These are phyloP conservation scores for Grigorovia humatica DNA, from an alignment of 805 yeast species.

Conservation along the genomic window DNA sequence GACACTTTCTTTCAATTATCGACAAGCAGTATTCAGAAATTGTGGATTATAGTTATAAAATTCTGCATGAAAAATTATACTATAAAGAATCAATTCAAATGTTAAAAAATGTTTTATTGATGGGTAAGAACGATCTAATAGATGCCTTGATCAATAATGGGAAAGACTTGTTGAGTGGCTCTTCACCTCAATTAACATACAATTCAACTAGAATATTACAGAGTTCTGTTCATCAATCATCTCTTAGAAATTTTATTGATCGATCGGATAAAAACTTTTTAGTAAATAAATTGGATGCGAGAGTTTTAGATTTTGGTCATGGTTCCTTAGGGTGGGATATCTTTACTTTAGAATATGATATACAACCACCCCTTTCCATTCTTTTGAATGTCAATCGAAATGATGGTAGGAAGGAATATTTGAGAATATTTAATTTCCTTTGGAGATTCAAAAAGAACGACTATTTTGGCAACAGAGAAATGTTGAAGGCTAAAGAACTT, in stretches of 20 bases:
- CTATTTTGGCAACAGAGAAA: slow-evolving; percentile 38
- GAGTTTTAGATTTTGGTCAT: slow-evolving; percentile 64
- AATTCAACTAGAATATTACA: slow-evolving; percentile 54
- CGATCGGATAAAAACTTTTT: slow-evolving; percentile 31
- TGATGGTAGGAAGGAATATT: slow-evolving; percentile 46
- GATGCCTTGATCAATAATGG: slow-evolving; percentile 52
- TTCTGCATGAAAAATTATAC: slow-evolving; percentile 40
- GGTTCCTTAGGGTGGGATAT: slow-evolving; percentile 85
- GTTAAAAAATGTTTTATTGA: slow-evolving; percentile 55
- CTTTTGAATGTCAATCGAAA: slow-evolving; percentile 42
- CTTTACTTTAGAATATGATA: slow-evolving; percentile 71
- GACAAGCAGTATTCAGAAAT: slow-evolving; percentile 42
- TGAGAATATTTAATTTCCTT: slow-evolving; percentile 73
- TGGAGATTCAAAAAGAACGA: slow-evolving; percentile 67
- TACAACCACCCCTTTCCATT: slow-evolving; percentile 41
- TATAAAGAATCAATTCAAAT: slow-evolving; percentile 47
- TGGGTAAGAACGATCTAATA: slow-evolving; percentile 77
- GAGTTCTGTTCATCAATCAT: slow-evolving; percentile 50
- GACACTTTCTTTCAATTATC: slow-evolving; percentile 28
- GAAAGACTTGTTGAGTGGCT: slow-evolving; percentile 40
- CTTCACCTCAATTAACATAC: slow-evolving; percentile 54
- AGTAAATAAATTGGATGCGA: slow-evolving; percentile 61
- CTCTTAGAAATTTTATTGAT: slow-evolving; percentile 33
- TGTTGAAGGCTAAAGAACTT: slow-evolving; percentile 34
- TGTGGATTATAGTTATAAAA: slow-evolving; percentile 38